These are phyloP conservation scores for Euphrasia confusa DNA, from an alignment of 257 asterid genomes.

Conservation along the genomic window DNA sequence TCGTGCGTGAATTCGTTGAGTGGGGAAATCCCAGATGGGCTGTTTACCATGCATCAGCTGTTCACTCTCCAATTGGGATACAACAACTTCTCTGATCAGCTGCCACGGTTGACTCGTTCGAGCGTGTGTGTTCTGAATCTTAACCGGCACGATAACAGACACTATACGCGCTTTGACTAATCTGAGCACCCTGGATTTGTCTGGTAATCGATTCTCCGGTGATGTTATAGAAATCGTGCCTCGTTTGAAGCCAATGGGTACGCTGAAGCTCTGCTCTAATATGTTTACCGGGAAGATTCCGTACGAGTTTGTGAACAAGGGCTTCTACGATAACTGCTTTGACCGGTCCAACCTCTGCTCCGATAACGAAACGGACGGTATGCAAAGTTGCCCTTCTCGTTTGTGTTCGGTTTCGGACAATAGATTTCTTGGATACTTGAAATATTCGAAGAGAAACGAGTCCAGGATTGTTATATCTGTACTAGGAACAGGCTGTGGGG, in stretches of 20 bases:
- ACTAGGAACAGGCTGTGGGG: conserved; percentile 3
- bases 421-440: conserved; percentile 8
- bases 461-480: conserved; percentile 7
- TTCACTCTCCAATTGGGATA: conserved; percentile 13
- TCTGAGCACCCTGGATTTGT: conserved; percentile 30
- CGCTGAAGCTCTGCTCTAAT: conserved; percentile 26
- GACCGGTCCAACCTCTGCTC: conserved; percentile 30
- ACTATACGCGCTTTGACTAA: conserved; percentile 12
- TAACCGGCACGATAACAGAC: conserved; percentile 8
- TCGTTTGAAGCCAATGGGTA: conserved; percentile 14
- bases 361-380: conserved; percentile 4
- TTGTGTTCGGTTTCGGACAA: conserved; percentile 20
- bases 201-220: conserved; percentile 31
- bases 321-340: conserved; percentile 25
- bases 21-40: conserved; percentile 24
- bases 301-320: conserved; percentile 22
- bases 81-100: conserved; percentile 29
- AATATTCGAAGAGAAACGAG: conserved; percentile 5
- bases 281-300: conserved; percentile 30
- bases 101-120: conserved; percentile 22
- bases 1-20: conserved; percentile 22
- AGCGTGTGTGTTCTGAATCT: conserved; percentile 14
- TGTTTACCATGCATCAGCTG: conserved; percentile 24
- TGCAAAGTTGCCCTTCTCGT: conserved; percentile 22
- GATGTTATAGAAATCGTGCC: conserved; percentile 18